Evolutionary conservation across 495 filamentous ascomycete species (phyloP), one percentile per base, ranked within the genome.

Genomic region (Annulohypoxylon stygium): DNA sequence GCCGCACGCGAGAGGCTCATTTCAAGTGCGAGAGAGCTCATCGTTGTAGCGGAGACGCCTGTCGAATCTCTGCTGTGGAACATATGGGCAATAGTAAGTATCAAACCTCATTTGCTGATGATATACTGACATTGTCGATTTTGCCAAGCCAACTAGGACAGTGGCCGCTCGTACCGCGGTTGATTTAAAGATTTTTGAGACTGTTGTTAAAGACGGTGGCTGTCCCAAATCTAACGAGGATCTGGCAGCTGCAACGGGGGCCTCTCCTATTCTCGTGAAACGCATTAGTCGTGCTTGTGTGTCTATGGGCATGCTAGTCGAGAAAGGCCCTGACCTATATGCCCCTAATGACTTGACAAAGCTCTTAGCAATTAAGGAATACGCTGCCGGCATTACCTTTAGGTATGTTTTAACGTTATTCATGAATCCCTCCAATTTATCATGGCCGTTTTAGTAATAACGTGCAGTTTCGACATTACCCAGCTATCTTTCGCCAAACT

Each of bases 111-210:
- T 47, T 47, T 47, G 16, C 14, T 16, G 3, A 14, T 14, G 14
- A 45, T 45, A 16, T 16, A 45, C 41, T 45, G 41, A n/a, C 14
- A 14, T 45, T 23, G 20, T 23, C 20, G 20, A 45, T 1, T 14
- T 45, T n/a, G 41, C 16, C 20, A 4, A 51, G 48, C 48, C 48
- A 26, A 26, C 20, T 18, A 23, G 48, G 12, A 12, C 9, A 12
- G 48, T 51, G 10, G 48, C 20, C 4, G 4, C 48, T 9, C 48
- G 48, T 26, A 51, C 25, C 2, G 48, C 48, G 3, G 10, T 51
- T 7, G 48, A 51, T 26, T 26, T 51, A 18, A 51, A 51, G 48
- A 51, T 51, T 2, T 51, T 51, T 10, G 48, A 51, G 23, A 26
- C 48, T 26, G 18, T 8, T 4, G 23, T 26, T 7, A 2, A 25